Base-by-base conservation (phyloP, 768 basidiomycete genomes). In the Mycena rebaudengoi region DNA sequence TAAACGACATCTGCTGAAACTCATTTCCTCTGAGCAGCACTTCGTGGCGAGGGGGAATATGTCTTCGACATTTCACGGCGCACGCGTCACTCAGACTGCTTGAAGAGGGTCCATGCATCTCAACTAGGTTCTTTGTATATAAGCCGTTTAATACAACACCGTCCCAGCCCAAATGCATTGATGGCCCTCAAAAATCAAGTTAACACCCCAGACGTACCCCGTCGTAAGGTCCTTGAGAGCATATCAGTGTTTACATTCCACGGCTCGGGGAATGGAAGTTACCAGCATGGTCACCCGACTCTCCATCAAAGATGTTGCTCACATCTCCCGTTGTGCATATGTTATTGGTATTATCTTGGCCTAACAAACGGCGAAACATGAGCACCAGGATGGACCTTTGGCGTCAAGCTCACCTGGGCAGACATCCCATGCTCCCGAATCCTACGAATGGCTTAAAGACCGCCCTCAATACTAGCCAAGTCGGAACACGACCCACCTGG, bases 311-410 rank as follows among this genome's bases (percentile, higher is more conserved):
- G 56, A 91, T 76, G 28, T 80, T 81, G 0, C 79, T 68, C 5
- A 88, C 87, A 53, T 84, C 84, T 2, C 87, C 88, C 20, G 80
- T 80, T 8, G 71, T 79, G 73, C 89, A 91, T 59, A 80, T 70
- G 3, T 45, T 64, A 62, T 80, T 85, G 6, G 80, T 68, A 69
- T 91, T 91, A 63, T 91, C 90, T 60, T 89, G 83, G 4, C 89
- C 86, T 86, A 13, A 11, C 12, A 43, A 44, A 70, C 62, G 13
- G 18, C 18, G n/a, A n/a, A 43, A 20, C 63, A 69, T 37, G 65
- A 71, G 40, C n/a, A 44, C 44, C 14, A 49, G 20, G 30, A 26
- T 8, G 8, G 16, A 20, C n/a, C 20, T 58, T 21, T n/a, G 7
- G 5, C 16, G 4, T 40, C 2, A 1, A 29, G n/a, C 71, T 54